These are phyloP conservation scores for Chaetomium globosum DNA, from an alignment of 2,329 filamentous ascomycete species.

Conservation along the genomic window DNA sequence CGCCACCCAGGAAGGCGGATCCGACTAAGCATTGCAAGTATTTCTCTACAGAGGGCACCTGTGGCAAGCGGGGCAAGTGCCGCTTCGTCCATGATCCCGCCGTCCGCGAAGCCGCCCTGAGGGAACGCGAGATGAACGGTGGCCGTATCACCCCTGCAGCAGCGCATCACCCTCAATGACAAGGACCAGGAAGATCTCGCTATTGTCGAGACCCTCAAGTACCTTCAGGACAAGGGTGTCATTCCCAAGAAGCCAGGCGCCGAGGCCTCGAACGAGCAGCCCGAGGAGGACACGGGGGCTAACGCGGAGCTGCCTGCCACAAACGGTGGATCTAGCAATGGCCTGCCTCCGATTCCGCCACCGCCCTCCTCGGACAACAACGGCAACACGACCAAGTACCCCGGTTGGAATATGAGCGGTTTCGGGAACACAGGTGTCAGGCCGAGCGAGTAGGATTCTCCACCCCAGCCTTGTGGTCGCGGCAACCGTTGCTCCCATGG, in stretches of 20 bases:
- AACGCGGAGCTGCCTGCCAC: constrained; percentile 31
- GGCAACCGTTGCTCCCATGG: background rate
- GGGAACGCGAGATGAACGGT: constrained; percentile 65
- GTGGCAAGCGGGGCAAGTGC: constrained; percentile 75
- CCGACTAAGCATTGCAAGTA: constrained; percentile 70
- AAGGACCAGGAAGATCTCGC: constrained; percentile 69
- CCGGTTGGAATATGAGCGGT: constrained; percentile 47
- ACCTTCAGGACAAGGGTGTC: constrained; percentile 63
- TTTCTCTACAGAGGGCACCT: constrained; percentile 68
- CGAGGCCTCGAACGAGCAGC: constrained; percentile 36
- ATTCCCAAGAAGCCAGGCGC: constrained; percentile 44
- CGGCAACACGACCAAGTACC: constrained; percentile 41
- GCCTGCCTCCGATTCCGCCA: constrained; percentile 44
- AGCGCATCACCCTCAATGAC: constrained; percentile 67
- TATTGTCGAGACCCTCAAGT: constrained; percentile 66
- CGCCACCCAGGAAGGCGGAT: constrained; percentile 60
- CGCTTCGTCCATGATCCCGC: constrained; percentile 69
- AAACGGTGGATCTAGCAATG: constrained; percentile 34
- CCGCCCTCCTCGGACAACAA: constrained; percentile 38
- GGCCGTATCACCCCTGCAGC: constrained; percentile 66
- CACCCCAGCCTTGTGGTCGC: background rate
- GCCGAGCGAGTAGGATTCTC: constrained; percentile 39
- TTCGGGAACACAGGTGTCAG: constrained; percentile 48
- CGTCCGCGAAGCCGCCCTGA: constrained; percentile 64
- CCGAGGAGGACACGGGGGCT: constrained; percentile 16